A percentile compares a stretch with the other conserved stretches of the same genome.
Conservation (phyloP, 1,284 basidiomycete species). For the Macrocybe sp. region DNA sequence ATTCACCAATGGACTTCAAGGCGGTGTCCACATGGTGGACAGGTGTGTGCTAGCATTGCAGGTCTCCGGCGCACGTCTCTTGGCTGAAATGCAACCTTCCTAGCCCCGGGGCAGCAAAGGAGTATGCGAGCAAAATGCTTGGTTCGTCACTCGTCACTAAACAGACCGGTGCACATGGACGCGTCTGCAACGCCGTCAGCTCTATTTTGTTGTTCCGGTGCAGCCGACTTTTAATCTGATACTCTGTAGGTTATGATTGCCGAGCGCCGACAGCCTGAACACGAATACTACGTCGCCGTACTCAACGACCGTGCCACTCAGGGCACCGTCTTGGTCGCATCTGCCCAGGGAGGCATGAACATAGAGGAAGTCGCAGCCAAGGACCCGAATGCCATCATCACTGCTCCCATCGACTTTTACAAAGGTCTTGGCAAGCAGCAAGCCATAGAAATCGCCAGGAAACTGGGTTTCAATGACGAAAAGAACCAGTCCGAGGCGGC, state of each 20-base stretch:
- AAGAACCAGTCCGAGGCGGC: constrained; percentile 80
- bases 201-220: constrained; percentile 2
- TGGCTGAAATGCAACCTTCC: constrained; percentile 5
- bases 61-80: neutral
- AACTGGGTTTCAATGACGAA: constrained; percentile 84
- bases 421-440: constrained; percentile 76
- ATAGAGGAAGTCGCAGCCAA: constrained; percentile 99
- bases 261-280: constrained; percentile 88
- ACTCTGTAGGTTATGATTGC: constrained; percentile 88
- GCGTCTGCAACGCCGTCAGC: constrained; percentile 90
- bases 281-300: constrained; percentile 98
- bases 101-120: constrained; percentile 87
- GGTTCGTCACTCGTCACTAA: constrained; percentile 97
- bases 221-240: constrained; percentile 8
- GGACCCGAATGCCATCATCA: constrained; percentile 94
- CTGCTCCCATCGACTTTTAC: constrained; percentile 87
- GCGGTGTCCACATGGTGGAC: constrained; percentile 94
- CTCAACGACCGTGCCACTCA: constrained; percentile 93
- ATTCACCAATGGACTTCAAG: constrained; percentile 95
- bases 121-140: constrained; percentile 91
- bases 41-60: constrained; percentile 48
- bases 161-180: constrained; percentile 92
- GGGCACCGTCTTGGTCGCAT: constrained; percentile 91
- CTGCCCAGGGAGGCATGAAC: constrained; percentile 94
- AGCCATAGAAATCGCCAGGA: constrained; percentile 80